Evolutionary conservation across 495 filamentous ascomycete species (phyloP), one percentile per base, ranked within the genome.

Genomic region (Hypoxylon lienhwacheense): DNA sequence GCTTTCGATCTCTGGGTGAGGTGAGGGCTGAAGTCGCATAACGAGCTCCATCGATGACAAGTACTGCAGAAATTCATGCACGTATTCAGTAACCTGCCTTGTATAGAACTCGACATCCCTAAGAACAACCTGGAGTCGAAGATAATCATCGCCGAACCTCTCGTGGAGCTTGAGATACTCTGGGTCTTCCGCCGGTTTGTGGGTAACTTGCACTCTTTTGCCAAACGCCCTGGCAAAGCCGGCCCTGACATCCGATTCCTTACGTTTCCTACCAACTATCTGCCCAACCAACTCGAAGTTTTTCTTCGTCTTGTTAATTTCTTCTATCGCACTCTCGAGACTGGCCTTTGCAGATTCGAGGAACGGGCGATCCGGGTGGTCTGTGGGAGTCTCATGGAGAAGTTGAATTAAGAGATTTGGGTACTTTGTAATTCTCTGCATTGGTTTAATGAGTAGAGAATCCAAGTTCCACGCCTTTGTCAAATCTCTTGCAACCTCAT

Each of bases 381-480:
- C 84, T 7, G 70, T 69, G 0, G 89, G 85, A 0, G 95, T 97
- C 32, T 81, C 79, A 47, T 92, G 84, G 17, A 92, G 77, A 0
- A 97, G 76, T 48, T 89, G 79, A 5, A 77, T 78, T 28, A 99
- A 76, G 19, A 99, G 76, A 7, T 96, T 82, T 1, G 90, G 91
- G 61, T 97, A 99, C 58, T 95, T 96, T 21, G 89, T 78, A 22
- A 97, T 82, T 25, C 93, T 81, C 71, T 99, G 93, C 58, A 92
- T 86, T 6, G 93, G 93, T 69, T 99, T 99, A 51, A 99, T 89
- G 10, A 99, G 79, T 25, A 99, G 74, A 4, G 93, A 91, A 66
- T 96, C 90, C 40, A 99, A 71, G 64, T 95, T 85, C 95, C 95
- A 97, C 3, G 95, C 91, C 5, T 78, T 78, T 0, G 93, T 99